Evolutionary conservation across 2,329 filamentous ascomycete species (phyloP), one percentile per base, ranked within the genome.

Genomic region (Niveomyces coronatus): DNA sequence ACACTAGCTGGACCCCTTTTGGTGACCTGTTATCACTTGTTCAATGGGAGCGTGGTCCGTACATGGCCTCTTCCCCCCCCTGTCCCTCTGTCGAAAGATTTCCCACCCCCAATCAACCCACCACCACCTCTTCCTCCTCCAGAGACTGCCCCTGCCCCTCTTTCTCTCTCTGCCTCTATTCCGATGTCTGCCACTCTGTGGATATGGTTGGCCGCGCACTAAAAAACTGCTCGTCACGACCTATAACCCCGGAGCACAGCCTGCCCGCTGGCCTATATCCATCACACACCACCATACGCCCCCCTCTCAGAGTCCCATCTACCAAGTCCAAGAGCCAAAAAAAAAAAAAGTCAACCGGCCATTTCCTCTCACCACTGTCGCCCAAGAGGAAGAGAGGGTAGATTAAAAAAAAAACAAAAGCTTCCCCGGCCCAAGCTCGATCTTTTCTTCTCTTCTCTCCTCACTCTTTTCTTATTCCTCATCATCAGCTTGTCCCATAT

Each of bases 401-500:
- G n/a, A n/a, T n/a, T n/a, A 24, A 24, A 24, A 24, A 39, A 39
- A 39, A 39, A 39, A 39, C 37, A 39, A 39, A 39, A 39, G 30
- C 37, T 22, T 39, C 30, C 23, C 23, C 22, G 37, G 37, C 37
- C 37, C 37, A 39, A 39, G 37, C 30, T 37, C 28, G 22, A 17
- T n/a, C 30, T 38, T 30, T 18, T 40, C 42, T 19, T 20, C 32
- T 37, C 27, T 34, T 34, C 31, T 30, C 37, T 31, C 28, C 34
- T 28, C 24, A 17, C 31, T 40, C 45, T 45, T 46, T 37, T 36
- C 37, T 46, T 45, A 31, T 32, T 38, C 42, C 31, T 40, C 28
- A 26, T 40, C 27, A 44, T 48, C 41, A 35, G 40, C 45, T 44
- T 45, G 34, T 36, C 26, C 46, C 45, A 49, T 47, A 45, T 31